Conservation (phyloP, 345 rosid species). For the Dipteronia dyeriana region DNA sequence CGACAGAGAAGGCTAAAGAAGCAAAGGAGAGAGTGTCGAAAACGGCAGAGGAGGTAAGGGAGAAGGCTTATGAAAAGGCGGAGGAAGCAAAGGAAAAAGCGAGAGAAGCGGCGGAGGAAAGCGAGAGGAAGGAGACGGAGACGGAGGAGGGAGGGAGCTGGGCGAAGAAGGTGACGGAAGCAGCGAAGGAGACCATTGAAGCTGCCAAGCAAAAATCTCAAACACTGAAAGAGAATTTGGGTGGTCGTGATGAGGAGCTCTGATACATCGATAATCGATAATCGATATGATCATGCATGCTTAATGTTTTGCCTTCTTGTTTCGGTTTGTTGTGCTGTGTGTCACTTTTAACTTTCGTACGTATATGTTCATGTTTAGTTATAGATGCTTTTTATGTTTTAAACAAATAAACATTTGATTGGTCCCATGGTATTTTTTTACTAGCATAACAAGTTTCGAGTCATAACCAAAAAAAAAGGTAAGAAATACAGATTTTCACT, state of each 20-base stretch:
- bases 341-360: no score
- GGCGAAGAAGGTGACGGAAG: slow-evolving; percentile 33
- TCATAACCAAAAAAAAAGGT: no score
- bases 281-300: neutral
- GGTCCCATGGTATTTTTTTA: no score
- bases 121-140: slow-evolving; percentile 18
- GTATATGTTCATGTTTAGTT: no score
- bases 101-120: slow-evolving; percentile 5
- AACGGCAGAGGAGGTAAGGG: slow-evolving; percentile 32
- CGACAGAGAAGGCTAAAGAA: slow-evolving; percentile 21
- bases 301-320: no score
- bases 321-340: no score
- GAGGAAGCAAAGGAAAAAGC: neutral
- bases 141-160: slow-evolving; percentile 29
- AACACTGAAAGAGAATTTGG: slow-evolving; percentile 9
- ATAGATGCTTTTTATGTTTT: no score
- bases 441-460: no score
- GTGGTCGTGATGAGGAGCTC: slow-evolving; percentile 3
- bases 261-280: neutral
- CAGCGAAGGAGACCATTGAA: slow-evolving; percentile 25
- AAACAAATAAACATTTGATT: no score
- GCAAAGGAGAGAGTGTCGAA: slow-evolving; percentile 26
- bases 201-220: slow-evolving; percentile 2
- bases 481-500: no score
- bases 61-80: neutral